Evolutionary conservation across 1,284 basidiomycete species (phyloP).

Genomic region (Ceratobasidium sp.): DNA sequence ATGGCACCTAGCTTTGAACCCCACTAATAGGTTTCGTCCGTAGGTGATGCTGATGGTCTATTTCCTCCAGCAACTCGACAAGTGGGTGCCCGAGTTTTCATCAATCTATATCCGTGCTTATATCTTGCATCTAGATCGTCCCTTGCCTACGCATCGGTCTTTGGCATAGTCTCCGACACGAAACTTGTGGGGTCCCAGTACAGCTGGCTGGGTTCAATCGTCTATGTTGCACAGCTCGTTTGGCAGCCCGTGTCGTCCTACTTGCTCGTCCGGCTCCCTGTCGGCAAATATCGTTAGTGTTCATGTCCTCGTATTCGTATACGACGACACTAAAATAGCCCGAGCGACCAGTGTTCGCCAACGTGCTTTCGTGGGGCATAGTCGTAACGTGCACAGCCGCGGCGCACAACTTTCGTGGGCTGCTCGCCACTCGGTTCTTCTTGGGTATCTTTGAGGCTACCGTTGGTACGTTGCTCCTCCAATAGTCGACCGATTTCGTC

Average conservation of each 20-base stretch:
- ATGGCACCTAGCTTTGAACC: background rate
- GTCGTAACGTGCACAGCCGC: constrained; percentile 52
- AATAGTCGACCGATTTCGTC: no score
- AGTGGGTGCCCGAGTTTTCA: constrained; percentile 46
- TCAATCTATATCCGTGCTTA: background rate
- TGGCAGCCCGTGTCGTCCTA: constrained; percentile 58
- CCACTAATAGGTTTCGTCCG: constrained; percentile 7
- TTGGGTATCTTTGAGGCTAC: constrained; percentile 57
- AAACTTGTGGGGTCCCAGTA: constrained; percentile 56
- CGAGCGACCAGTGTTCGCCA: constrained; percentile 49
- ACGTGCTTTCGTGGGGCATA: constrained; percentile 56
- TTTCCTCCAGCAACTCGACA: constrained; percentile 56
- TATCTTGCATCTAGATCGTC: constrained; percentile 50
- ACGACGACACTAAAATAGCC: background rate
- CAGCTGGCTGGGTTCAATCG: constrained; percentile 57
- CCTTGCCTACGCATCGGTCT: constrained; percentile 56
- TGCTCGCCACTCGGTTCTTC: constrained; percentile 54
- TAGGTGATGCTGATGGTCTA: constrained; percentile 55
- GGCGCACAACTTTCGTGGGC: constrained; percentile 53
- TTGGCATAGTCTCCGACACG: constrained; percentile 53
- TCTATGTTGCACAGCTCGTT: constrained; percentile 57
- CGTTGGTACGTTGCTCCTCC: constrained; percentile 49
- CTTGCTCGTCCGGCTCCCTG: constrained; percentile 54
- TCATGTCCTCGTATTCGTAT: background rate
- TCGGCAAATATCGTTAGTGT: constrained; percentile 53